Evolutionary conservation across 176 grass and related monocot genomes (phyloP), one percentile per base, ranked within the genome.

Genomic region (Triticum dicoccoides): DNA sequence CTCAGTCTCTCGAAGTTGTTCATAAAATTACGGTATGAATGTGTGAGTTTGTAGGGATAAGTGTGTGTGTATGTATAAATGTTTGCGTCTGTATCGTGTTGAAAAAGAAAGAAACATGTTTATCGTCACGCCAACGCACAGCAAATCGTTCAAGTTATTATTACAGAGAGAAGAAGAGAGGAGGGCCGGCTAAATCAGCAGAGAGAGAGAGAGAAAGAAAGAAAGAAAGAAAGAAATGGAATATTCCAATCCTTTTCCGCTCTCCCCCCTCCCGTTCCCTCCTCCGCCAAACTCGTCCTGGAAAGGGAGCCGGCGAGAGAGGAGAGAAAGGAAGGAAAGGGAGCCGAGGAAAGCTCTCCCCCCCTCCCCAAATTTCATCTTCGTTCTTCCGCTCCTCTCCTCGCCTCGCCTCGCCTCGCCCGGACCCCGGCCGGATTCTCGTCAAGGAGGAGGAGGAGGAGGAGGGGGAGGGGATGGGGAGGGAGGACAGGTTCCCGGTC

Each of bases 401-500:
- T 82, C 77, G 30, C 38, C 86, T 82, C 77, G 14, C 85, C 86
- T 82, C 77, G 30, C 38, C 86, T 82, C 77, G 14, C 51, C 78
- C 62, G 69, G 64, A 39, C 83, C 83, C 87, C 66, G 45, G 71
- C 87, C 72, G 45, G 71, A 61, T 90, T 86, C 82, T 65, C 44
- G 10, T 3, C 8, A 9, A 49, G 79, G 75, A 23, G 47, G 47
- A 47, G 52, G 35, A 73, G 33, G 27, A 30, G 44, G 69, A 35
- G 47, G 18, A 17, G 52, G 69, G 41, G 80, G 71, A 87, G 77
- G 77, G 69, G 84, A 96, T 92, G 94, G 87, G 79, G 69, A 91
- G 86, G 83, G 82, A 80, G 77, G 82, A 89, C 54, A 91, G 83
- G 29, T 93, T 94, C 84, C 86, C 93, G 68, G 45, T 99, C 78